A percentile compares a stretch with the other conserved stretches of the same genome.
These are phyloP conservation scores for Tetrapisispora taiwanensis DNA, from an alignment of 805 yeast species.

Conservation along the genomic window DNA sequence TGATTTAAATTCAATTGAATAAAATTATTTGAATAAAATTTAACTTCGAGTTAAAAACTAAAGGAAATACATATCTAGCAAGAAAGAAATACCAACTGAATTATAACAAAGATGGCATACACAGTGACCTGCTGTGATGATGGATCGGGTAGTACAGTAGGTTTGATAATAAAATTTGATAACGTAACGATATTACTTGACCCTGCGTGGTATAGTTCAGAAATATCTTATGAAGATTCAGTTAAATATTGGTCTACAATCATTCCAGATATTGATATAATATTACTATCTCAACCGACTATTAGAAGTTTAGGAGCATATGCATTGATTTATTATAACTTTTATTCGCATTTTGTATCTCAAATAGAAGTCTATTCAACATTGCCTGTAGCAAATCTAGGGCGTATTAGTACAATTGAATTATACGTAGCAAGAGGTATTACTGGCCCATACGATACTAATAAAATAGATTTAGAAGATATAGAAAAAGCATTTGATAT, in stretches of 20 bases:
- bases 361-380: constrained; percentile 77
- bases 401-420: constrained; percentile 79
- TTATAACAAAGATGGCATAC: constrained; percentile 14
- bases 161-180: constrained; percentile 49
- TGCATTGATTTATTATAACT: constrained; percentile 49
- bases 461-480: constrained; percentile 55
- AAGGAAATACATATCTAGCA: too few relatives aligned
- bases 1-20: too few relatives aligned
- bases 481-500: constrained; percentile 74
- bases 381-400: constrained; percentile 79
- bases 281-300: constrained; percentile 82
- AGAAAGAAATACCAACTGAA: neutral
- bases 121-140: constrained; percentile 20
- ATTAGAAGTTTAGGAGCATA: constrained; percentile 73
- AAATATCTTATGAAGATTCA: constrained; percentile 28
- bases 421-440: constrained; percentile 62
- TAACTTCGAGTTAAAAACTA: too few relatives aligned
- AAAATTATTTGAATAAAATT: too few relatives aligned
- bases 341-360: constrained; percentile 43
- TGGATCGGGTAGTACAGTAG: constrained; percentile 25
- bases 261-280: constrained; percentile 46
- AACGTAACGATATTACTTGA: constrained; percentile 52
- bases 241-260: constrained; percentile 32
- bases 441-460: constrained; percentile 56
- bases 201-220: constrained; percentile 62